These are phyloP conservation scores for Sporothrix brasiliensis DNA, from an alignment of 2,329 filamentous ascomycete species.

Conservation along the genomic window DNA sequence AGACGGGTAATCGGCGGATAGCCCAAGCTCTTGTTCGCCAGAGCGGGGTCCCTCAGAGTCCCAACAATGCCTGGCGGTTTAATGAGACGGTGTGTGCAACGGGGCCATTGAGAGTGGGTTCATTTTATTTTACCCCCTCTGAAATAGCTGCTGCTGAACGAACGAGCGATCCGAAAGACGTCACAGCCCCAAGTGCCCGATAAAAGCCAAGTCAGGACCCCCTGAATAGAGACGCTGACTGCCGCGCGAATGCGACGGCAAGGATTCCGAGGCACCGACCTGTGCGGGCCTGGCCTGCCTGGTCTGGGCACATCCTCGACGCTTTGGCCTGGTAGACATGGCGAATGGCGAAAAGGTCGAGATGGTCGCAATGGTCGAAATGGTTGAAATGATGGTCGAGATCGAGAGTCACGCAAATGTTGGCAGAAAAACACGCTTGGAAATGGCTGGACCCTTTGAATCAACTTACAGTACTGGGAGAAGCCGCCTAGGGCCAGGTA, in stretches of 20 bases:
- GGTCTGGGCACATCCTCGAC: background rate
- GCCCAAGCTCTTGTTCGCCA: background rate
- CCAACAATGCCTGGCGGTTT: slow-evolving; percentile 26
- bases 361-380: background rate
- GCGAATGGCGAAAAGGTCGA: background rate
- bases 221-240: slow-evolving; percentile 9
- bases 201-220: slow-evolving; percentile 4
- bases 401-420: background rate
- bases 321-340: background rate
- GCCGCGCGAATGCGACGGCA: slow-evolving; percentile 19
- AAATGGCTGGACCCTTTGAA: background rate
- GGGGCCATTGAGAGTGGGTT: slow-evolving; percentile 2
- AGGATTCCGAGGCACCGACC: slow-evolving; percentile 1
- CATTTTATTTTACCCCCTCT: background rate
- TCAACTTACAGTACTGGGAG: slow-evolving; percentile 12
- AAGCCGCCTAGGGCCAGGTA: slow-evolving; percentile 3
- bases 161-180: background rate
- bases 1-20: background rate
- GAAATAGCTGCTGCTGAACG: background rate
- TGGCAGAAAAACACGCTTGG: background rate
- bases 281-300: background rate
- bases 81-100: slow-evolving; percentile 26
- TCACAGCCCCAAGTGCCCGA: slow-evolving; percentile 18
- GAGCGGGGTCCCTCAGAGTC: slow-evolving; percentile 17
- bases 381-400: background rate